A percentile compares a stretch with the other conserved stretches of the same genome.
These are phyloP conservation scores for Amoebophrya sp. DNA, from an alignment of 169 alveolate genomes.

Conservation along the genomic window DNA sequence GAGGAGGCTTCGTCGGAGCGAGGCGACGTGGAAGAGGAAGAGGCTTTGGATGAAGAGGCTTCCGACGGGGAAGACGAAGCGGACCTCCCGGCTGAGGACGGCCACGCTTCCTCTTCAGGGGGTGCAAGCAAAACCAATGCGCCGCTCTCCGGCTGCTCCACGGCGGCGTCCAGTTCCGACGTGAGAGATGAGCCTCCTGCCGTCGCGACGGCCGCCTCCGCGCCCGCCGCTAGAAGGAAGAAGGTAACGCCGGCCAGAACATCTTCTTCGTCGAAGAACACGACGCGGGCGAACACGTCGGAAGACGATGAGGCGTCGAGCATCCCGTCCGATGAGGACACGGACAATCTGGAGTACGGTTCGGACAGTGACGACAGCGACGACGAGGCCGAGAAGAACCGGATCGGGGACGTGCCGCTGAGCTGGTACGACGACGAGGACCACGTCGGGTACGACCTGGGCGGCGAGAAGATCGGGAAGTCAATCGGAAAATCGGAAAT, in stretches of 20 bases:
- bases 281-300: background rate
- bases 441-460: slow-evolving; percentile 8
- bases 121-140: background rate
- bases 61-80: too few relatives aligned
- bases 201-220: background rate
- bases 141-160: too few relatives aligned
- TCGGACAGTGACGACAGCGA: background rate
- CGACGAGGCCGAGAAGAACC: background rate
- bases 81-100: too few relatives aligned
- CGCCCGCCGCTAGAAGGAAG: background rate
- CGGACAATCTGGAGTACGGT: background rate
- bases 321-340: background rate
- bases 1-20: too few relatives aligned
- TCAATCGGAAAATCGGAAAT: slow-evolving; percentile 26
- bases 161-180: too few relatives aligned
- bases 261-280: too few relatives aligned
- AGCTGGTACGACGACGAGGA: background rate
- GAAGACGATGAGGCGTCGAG: background rate
- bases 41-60: too few relatives aligned
- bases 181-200: background rate
- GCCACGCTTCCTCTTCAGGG: too few relatives aligned
- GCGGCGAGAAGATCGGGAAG: slow-evolving; percentile 22
- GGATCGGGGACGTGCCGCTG: background rate
- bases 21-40: too few relatives aligned
- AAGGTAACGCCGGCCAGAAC: too few relatives aligned